These are phyloP conservation scores for Cryomyces antarcticus DNA, from an alignment of 495 filamentous ascomycete species.

Conservation along the genomic window DNA sequence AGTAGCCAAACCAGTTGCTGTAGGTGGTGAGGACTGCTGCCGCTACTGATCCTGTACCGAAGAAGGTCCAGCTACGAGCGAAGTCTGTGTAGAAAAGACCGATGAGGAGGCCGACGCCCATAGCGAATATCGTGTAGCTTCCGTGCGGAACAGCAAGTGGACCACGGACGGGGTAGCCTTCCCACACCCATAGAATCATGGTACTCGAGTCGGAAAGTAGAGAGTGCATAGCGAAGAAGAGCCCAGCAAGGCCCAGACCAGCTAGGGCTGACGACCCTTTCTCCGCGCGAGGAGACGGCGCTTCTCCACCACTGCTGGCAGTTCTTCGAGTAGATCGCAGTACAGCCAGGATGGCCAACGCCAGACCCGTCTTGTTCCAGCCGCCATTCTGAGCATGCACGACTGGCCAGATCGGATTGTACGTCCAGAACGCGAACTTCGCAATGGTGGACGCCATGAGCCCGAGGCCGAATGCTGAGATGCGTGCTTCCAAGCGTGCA, in stretches of 20 bases:
- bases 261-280: conserved; percentile 53
- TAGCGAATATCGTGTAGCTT: conserved; percentile 60
- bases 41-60: conserved; percentile 54
- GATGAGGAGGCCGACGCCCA: conserved; percentile 64
- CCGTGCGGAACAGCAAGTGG: conserved; percentile 81
- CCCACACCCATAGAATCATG: conserved; percentile 99
- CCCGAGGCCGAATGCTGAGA: conserved; percentile 63
- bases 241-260: conserved; percentile 56
- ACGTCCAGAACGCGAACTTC: conserved; percentile 91
- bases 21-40: conserved; percentile 64
- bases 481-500: conserved; percentile 54
- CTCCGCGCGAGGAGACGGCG: conserved; percentile 12
- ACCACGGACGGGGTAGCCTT: conserved; percentile 80
- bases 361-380: conserved; percentile 69
- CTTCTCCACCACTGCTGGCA: conserved; percentile 7
- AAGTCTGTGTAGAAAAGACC: conserved; percentile 53
- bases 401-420: conserved; percentile 94
- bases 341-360: conserved; percentile 54
- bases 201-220: conserved; percentile 93
- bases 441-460: conserved; percentile 66
- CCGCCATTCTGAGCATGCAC: conserved; percentile 79
- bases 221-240: conserved; percentile 84
- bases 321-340: conserved; percentile 23
- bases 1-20: conserved; percentile 74
- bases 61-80: conserved; percentile 64